Base-by-base conservation (phyloP, 2,329 filamentous ascomycete genomes). In the Penicillium fuscoglaucum region DNA sequence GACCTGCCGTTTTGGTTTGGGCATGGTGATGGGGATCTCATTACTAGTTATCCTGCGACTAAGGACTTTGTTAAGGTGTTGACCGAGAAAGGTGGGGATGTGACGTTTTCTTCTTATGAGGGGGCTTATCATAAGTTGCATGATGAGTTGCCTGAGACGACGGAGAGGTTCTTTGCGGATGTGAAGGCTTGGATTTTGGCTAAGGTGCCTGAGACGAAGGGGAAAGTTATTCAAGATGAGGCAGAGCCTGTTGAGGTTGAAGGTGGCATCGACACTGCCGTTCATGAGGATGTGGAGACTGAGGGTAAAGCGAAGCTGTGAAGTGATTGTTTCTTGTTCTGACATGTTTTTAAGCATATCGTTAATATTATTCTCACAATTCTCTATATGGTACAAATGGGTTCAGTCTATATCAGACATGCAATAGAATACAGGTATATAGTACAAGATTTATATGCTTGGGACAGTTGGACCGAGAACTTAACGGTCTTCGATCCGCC, bases 21-120 rank as follows among this genome's bases (percentile, higher is more conserved):
- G 0, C 91, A 96, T 75, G 93, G 93, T 8, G 89, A 87, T n/a
- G 80, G 71, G 4, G 93, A 97, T 73, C 80, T 80, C 67, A 83
- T 88, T 31, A 89, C 88, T 46, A 86, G 84, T 72, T 90, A 85
- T 66, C 77, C 83, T 9, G 86, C 84, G 2, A 87, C 84, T 57
- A 84, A 85, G 76, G 81, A 78, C 57, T 90, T 89, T 74, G 84
- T 87, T 60, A 83, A 87, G 24, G 68, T 75, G 21, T 77, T 82
- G 28, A 74, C 89, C 7, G 78, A 82, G 66, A 91, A 96, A 73
- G 89, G 86, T 29, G 51, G 37, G 70, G 91, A 96, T 74, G 89
- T 87, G 71, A 83, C 82, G 62, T 87, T 91, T 70, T 89, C 85
- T 78, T 76, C 80, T 21, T 96, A 95, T 72, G 85, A 90, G 31